Conservation (phyloP, 441 rosid species). For the Adansonia grandidieri region DNA sequence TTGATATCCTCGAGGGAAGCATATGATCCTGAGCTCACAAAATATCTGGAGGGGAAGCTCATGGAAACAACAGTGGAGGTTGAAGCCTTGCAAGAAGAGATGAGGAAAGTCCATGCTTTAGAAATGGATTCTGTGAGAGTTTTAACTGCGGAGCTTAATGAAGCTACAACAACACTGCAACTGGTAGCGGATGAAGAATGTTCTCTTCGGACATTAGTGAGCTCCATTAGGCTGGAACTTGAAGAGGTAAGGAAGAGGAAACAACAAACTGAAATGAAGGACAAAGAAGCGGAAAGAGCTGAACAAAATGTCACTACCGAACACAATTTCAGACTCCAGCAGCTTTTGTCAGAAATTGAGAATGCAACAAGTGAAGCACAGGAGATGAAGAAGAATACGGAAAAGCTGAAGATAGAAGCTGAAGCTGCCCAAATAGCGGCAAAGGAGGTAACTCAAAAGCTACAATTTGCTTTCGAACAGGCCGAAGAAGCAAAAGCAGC, state of each 20-base stretch:
- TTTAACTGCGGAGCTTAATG: conserved; percentile 62
- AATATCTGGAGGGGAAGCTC: conserved; percentile 53
- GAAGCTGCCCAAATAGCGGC: conserved; percentile 39
- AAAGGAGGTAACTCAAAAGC: conserved; percentile 50
- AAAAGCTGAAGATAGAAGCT: conserved; percentile 51
- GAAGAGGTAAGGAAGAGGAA: conserved; percentile 58
- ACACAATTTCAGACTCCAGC: conserved; percentile 28
- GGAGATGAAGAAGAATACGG: conserved; percentile 42
- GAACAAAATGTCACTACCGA: conserved; percentile 26
- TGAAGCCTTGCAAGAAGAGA: conserved; percentile 62
- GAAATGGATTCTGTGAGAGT: conserved; percentile 56
- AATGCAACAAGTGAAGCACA: conserved; percentile 56
- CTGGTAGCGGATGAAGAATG: conserved; percentile 65
- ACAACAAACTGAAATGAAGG: conserved; percentile 35
- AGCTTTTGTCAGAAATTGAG: conserved; percentile 50
- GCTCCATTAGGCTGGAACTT: conserved; percentile 48
- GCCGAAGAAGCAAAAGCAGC: conserved; percentile 58
- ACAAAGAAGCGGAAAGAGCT: conserved; percentile 39
- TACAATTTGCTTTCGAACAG: conserved; percentile 44
- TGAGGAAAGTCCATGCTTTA: conserved; percentile 60
- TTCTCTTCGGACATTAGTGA: conserved; percentile 48
- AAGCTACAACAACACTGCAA: conserved; percentile 68
- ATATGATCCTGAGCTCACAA: conserved; percentile 52
- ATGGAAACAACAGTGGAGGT: conserved; percentile 60
- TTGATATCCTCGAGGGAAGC: conserved; percentile 44